Base-by-base conservation (phyloP, 179 eudicot genomes). In the Beta lomatogona region DNA sequence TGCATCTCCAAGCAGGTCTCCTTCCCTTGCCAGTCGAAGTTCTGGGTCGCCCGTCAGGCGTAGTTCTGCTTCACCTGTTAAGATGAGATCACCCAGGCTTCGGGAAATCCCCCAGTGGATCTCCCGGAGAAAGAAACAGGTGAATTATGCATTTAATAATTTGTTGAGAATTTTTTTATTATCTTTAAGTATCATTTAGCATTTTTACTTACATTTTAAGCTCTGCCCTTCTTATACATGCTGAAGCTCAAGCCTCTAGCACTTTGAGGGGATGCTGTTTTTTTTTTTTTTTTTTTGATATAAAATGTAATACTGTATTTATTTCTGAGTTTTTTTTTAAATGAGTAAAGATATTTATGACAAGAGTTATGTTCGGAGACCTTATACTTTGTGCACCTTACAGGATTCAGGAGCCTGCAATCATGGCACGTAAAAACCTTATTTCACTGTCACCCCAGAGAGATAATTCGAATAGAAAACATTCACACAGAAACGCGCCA, bases 391-490 rank as follows among this genome's bases (percentile, higher is more conserved):
- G 81, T n/a, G 55, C 44, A 57, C 12, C 46, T 48, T 79, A 65
- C 85, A 85, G 85, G 76, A 55, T 77, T n/a, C 77, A 80, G 81
- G 92, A 86, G 79, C 84, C 75, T 81, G 68, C 84, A 59, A 67
- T 60, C 72, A 77, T 77, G 73, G 71, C 57, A n/a, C 86, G 73
- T 61, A 86, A 82, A 59, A 88, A 87, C 54, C 86, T 88, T 60
- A 86, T 86, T 82, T 85, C 92, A 71, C 79, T 89, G 85, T 91
- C 97, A 75, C 93, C 97, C 9, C 94, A 91, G 84, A 90, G 93
- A 86, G 97, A 88, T 69, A 28, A 85, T 66, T 81, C 83, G 52
- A 86, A 75, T 41, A 82, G 78, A 77, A 82, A 75, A 60, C 83
- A 65, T 58, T 76, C 83, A 28, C 83, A 75, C 69, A 82, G 86